These are phyloP conservation scores for Cercis canadensis DNA, from an alignment of 306 rosid genomes.

Conservation along the genomic window DNA sequence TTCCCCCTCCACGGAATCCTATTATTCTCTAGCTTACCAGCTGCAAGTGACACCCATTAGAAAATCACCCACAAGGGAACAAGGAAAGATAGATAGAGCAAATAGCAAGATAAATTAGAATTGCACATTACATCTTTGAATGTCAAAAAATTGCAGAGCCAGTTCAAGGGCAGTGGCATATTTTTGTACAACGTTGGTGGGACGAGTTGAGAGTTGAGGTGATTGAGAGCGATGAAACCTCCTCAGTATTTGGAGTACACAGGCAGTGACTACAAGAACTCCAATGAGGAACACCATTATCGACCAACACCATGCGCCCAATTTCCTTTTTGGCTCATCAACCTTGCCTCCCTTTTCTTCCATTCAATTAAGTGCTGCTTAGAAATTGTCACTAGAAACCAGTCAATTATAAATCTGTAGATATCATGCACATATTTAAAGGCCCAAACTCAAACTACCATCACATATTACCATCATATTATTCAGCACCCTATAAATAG, in stretches of 20 bases:
- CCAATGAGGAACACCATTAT: slow-evolving; percentile 40
- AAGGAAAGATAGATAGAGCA: too few species aligned
- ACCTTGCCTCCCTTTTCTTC: slow-evolving; percentile 4
- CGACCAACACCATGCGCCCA: slow-evolving; percentile 45
- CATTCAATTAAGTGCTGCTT: slow-evolving; percentile 21
- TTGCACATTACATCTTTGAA: slow-evolving; percentile 58
- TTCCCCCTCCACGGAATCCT: slow-evolving; percentile 73
- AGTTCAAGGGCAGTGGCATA: slow-evolving; percentile 53
- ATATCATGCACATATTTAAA: too few species aligned
- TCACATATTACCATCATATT: too few species aligned
- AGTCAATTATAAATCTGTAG: neutral
- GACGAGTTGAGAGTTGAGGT: neutral
- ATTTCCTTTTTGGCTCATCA: slow-evolving; percentile 15
- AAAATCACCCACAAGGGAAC: neutral
- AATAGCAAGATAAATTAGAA: too few species aligned
- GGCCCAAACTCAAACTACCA: too few species aligned
- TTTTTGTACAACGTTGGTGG: slow-evolving; percentile 43
- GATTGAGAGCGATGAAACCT: slow-evolving; percentile 34
- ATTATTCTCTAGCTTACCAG: slow-evolving; percentile 57
- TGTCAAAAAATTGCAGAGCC: slow-evolving; percentile 63
- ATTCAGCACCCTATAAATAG: too few species aligned
- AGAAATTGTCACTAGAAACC: neutral
- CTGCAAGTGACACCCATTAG: slow-evolving; percentile 41
- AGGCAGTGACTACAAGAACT: slow-evolving; percentile 44
- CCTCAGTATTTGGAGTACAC: slow-evolving; percentile 33